Percentiles rank a stretch among this genome's conserved stretches.
Conservation (phyloP, 1,284 basidiomycete genomes). For the Ceratorhiza oryzae-sativae region DNA sequence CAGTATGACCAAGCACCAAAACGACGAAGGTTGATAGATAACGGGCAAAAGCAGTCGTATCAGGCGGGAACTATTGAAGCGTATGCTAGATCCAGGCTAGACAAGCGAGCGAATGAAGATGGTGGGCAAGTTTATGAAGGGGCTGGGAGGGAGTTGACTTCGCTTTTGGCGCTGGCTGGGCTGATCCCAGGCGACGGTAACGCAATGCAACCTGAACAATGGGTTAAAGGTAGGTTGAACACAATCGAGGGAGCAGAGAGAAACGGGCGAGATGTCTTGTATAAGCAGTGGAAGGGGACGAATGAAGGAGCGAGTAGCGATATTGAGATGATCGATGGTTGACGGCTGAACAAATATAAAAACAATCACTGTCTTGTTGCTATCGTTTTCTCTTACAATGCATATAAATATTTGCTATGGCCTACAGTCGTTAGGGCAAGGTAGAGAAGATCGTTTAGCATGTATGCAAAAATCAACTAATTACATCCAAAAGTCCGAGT, state of each 20-base stretch:
- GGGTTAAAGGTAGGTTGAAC: conserved; percentile 17
- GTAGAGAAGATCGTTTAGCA: conserved; percentile 2
- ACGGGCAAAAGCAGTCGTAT: neutral
- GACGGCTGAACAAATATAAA: conserved; percentile 2
- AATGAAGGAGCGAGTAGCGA: conserved; percentile 18
- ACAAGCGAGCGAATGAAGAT: neutral
- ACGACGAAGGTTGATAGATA: neutral
- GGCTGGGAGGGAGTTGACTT: neutral
- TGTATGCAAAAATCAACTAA: conserved; percentile 16
- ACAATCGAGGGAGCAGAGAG: conserved; percentile 22
- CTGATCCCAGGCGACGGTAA: conserved; percentile 16
- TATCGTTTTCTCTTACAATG: neutral
- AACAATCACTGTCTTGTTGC: neutral
- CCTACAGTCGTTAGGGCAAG: neutral
- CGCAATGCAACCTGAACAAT: conserved; percentile 19
- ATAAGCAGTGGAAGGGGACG: conserved; percentile 10
- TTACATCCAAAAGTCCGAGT: conserved; percentile 16
- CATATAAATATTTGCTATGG: neutral
- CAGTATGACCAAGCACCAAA: neutral
- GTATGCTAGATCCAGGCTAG: neutral
- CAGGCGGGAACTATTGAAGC: conserved; percentile 15
- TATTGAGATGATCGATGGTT: conserved; percentile 16
- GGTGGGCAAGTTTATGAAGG: neutral
- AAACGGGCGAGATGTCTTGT: conserved; percentile 13
- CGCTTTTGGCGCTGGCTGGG: neutral